Conservation (phyloP, 768 basidiomycete species). For the Boletus vermiculosoides region DNA sequence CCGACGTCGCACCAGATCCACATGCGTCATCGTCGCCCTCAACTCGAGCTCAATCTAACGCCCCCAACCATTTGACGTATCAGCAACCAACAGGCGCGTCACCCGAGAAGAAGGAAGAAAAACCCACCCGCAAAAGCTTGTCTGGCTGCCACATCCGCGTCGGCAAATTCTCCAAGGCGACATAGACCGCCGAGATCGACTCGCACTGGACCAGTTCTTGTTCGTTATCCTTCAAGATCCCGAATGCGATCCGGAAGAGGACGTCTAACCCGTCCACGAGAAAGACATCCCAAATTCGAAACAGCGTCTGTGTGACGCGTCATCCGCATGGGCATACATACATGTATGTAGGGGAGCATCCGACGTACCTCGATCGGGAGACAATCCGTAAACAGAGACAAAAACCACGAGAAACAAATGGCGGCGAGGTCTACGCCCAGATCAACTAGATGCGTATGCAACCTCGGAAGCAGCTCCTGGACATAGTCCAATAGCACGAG, state of each 20-base stretch:
- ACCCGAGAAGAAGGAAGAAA: not conserved
- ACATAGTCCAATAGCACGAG: slow-evolving; percentile 88
- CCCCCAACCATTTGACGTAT: not conserved
- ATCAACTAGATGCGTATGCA: slow-evolving; percentile 71
- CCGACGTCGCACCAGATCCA: slow-evolving; percentile 56
- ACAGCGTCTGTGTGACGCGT: slow-evolving; percentile 65
- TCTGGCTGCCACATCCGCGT: slow-evolving; percentile 94
- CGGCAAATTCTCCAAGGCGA: slow-evolving; percentile 84
- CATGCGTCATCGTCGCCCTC: slow-evolving; percentile 48
- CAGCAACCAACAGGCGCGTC: not conserved
- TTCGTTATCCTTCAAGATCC: slow-evolving; percentile 82
- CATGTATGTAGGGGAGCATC: too few relatives aligned
- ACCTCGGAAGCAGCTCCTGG: slow-evolving; percentile 68
- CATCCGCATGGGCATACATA: not conserved
- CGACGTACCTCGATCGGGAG: slow-evolving; percentile 83
- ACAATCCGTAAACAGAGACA: slow-evolving; percentile 95
- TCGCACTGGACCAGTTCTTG: slow-evolving; percentile 79
- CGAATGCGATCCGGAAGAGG: slow-evolving; percentile 85
- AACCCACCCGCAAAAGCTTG: slow-evolving; percentile 75
- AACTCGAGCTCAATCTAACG: slow-evolving; percentile 57
- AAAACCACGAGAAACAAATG: slow-evolving; percentile 98
- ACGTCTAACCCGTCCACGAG: slow-evolving; percentile 91
- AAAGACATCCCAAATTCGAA: slow-evolving; percentile 95
- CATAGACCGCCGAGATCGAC: slow-evolving; percentile 86
- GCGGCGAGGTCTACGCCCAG: slow-evolving; percentile 90